These are phyloP conservation scores for Parsonsia alboflavescens DNA, from an alignment of 257 asterid species.

Conservation along the genomic window DNA sequence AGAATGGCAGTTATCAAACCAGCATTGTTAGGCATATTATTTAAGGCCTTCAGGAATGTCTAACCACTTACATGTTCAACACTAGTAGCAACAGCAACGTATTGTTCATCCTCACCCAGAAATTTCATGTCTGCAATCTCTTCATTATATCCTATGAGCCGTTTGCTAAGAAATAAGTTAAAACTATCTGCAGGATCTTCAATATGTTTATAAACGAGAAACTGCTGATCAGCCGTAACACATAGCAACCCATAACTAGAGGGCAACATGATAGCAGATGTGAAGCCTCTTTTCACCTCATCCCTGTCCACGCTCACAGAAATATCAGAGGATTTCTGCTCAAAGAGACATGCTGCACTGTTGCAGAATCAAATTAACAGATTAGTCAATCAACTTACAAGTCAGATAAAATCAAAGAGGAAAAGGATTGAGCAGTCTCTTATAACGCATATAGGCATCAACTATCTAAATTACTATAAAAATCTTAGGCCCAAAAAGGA, in stretches of 20 bases:
- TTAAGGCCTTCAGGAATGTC: background rate
- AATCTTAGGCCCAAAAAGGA: background rate
- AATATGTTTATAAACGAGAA: constrained; percentile 62
- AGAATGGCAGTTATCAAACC: background rate
- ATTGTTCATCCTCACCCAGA: constrained; percentile 85
- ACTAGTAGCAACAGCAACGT: constrained; percentile 88
- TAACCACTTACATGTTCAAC: constrained; percentile 72
- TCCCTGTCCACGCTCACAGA: constrained; percentile 54
- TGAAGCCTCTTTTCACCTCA: constrained; percentile 77
- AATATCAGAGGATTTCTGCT: constrained; percentile 86
- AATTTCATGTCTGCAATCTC: constrained; percentile 94
- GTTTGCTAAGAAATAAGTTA: constrained; percentile 52
- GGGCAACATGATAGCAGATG: constrained; percentile 80
- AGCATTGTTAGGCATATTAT: background rate
- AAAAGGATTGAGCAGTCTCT: background rate
- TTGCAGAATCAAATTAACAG: constrained; percentile 24
- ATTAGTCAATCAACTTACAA: background rate
- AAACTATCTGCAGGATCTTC: constrained; percentile 44
- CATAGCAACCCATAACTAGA: constrained; percentile 68
- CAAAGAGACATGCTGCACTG: constrained; percentile 72
- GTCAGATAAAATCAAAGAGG: background rate
- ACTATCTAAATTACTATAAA: background rate
- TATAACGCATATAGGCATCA: background rate
- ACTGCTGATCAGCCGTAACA: constrained; percentile 95
- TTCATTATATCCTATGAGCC: constrained; percentile 93